Base-by-base conservation (phyloP, 1,139 yeast genomes). In the Fermentozyma sake region DNA sequence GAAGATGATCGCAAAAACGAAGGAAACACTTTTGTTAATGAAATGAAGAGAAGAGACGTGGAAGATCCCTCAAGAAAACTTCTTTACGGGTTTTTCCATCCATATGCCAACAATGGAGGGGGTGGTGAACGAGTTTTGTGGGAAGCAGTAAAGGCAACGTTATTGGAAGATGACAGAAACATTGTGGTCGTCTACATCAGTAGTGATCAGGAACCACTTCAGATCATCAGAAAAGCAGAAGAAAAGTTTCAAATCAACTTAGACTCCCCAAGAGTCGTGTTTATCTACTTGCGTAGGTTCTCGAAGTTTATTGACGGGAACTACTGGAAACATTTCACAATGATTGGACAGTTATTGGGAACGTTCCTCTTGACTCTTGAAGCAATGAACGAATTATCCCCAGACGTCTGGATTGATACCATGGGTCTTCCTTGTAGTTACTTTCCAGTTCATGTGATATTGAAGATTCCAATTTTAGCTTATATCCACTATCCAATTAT, bases 51-150 rank as follows among this genome's bases (percentile, higher is more conserved):
- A 12, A 48, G 72, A 26, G 59, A 47, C 18, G 52, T 56, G 5
- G 46, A 50, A 11, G 76, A 66, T 40, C 56, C 59, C 5, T 49
- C 43, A 21, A 55, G 81, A 23, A 61, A 50, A 27, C 39, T 63
- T 12, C 50, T 85, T 12, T 81, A 64, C 46, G 99, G 97, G 5
- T 89, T 84, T 49, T 87, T 91, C 63, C 99, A 93, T 55, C 98
- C 98, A 0, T 84, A 81, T 44, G 89, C 96, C 39, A 85, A 85
- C 51, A 93, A 95, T 25, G 96, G 95, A 20, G 98, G 98, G 12
- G 99, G 99, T 20, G 99, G 99, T 14, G 99, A 93, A 53, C 72
- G 94, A 28, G 98, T 93, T 0, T 64, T 93, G 24, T 93, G 98
- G 98, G 87, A 85, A 32, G 96, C 96, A 0, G 85, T 91, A 5